Base-by-base conservation (phyloP, 768 basidiomycete genomes). In the Suillus decipiens region DNA sequence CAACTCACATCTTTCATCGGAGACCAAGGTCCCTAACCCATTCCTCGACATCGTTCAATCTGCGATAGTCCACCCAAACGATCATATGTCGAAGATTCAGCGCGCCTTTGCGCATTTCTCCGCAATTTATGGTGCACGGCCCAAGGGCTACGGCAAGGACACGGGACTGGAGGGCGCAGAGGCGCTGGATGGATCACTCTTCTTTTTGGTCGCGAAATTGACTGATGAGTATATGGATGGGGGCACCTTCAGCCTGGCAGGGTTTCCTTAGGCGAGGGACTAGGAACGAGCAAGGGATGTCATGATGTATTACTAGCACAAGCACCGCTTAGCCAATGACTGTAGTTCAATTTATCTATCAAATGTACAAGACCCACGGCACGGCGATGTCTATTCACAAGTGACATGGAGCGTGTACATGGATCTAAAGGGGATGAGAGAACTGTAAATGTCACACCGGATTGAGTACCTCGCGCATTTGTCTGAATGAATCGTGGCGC, bases 11-110 rank as follows among this genome's bases (percentile, higher is more conserved):
- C 64, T 66, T 1, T 61, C 24, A 1, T 56, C 36, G 17, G 36
- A 37, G 9, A 2, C 2, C 22, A 17, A 37, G n/a, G 55, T 56
- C 22, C 75, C 78, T 2, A 82, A 82, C 59, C 68, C 73, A 0
- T 82, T 82, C 76, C 62, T 80, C 4, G 70, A 75, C 0, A 71
- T 82, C 65, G 68, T 82, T 50, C 76, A 82, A 59, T 72, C 73
- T 3, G 68, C 76, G 14, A 69, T 82, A 45, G 51, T 73, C 0
- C 75, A 80, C 62, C 78, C 79, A 0, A 54, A 63, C 5, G 75
- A 79, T 7, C 78, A 78, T 48, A 1, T 77, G 8, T 15, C 67
- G 60, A 78, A 78, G 61, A 64, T 73, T 17, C 76, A 78, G 39
- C 75, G 77, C 0, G 36, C 77, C 0, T 69, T 79, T 34, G 74